Evolutionary conservation across 2,329 filamentous ascomycete species (phyloP).

Genomic region (Pseudogymnoascus sp.): DNA sequence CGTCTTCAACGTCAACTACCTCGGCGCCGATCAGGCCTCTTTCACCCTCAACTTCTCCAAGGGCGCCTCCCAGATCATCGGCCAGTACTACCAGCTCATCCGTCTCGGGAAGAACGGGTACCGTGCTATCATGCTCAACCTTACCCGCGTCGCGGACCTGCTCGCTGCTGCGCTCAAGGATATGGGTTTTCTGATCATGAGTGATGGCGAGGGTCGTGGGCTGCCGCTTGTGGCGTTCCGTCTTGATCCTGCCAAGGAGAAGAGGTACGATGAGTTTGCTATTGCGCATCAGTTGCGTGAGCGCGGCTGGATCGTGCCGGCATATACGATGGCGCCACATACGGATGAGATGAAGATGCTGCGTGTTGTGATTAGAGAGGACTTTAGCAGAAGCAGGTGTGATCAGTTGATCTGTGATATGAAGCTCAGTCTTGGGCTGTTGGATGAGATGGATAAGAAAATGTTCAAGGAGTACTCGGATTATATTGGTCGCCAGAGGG

Average conservation of each 20-base stretch:
- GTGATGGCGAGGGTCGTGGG: conserved; percentile 66
- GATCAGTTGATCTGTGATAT: conserved; percentile 73
- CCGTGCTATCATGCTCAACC: conserved; percentile 86
- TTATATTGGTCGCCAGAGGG: conserved; percentile 43
- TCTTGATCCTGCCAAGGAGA: conserved; percentile 44
- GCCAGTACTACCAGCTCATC: conserved; percentile 96
- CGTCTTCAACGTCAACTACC: conserved; percentile 99
- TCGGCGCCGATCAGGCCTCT: conserved; percentile 88
- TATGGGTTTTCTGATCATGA: conserved; percentile 84
- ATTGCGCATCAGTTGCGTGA: conserved; percentile 79
- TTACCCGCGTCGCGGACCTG: conserved; percentile 85
- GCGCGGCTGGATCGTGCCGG: conserved; percentile 87
- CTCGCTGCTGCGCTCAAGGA: conserved; percentile 65
- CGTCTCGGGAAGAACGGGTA: conserved; percentile 90
- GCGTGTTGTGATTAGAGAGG: conserved; percentile 85
- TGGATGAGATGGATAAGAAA: conserved; percentile 68
- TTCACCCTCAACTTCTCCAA: conserved; percentile 98
- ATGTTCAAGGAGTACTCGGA: conserved; percentile 62
- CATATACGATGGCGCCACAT: conserved; percentile 94
- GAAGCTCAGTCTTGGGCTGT: conserved; percentile 63
- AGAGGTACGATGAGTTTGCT: conserved; percentile 62
- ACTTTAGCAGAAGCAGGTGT: conserved; percentile 77
- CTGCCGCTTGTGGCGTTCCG: conserved; percentile 89
- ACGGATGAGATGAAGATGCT: conserved; percentile 81
- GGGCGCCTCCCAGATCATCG: conserved; percentile 88